A percentile compares a stretch with the other conserved stretches of the same genome.
These are phyloP conservation scores for Colletotrichum tropicicola DNA, from an alignment of 2,329 filamentous ascomycete species.

Conservation along the genomic window DNA sequence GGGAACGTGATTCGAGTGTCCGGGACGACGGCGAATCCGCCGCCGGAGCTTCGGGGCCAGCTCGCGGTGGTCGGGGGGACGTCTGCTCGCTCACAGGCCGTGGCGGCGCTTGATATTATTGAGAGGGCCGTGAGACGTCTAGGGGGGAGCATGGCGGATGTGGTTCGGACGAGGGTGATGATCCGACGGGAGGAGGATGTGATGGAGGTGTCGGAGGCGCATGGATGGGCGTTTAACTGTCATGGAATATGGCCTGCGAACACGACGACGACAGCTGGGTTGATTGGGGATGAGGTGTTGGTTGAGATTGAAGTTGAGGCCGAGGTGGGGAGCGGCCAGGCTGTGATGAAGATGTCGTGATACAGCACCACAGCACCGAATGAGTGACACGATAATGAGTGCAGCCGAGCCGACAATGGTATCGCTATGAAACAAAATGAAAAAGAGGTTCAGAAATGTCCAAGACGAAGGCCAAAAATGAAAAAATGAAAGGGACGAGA, in stretches of 20 bases:
- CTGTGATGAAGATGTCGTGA: not conserved
- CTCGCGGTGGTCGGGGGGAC: not conserved
- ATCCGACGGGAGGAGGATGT: conserved; percentile 13
- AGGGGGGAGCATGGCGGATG: conserved; percentile 14
- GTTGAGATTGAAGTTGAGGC: conserved; percentile 19
- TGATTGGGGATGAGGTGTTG: conserved; percentile 5
- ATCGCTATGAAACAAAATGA: not conserved
- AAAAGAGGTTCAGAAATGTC: not conserved
- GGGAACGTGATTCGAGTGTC: not conserved
- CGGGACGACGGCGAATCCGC: conserved; percentile 16
- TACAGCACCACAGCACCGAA: too few species aligned
- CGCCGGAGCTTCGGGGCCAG: not conserved
- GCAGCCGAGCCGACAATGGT: too few species aligned
- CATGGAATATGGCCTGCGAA: conserved; percentile 1
- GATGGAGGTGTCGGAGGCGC: not conserved
- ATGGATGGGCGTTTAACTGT: conserved; percentile 13
- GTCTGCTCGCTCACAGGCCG: conserved; percentile 14
- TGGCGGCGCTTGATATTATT: conserved; percentile 5
- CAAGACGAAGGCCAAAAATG: not conserved
- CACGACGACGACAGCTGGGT: not conserved
- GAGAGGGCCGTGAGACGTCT: not conserved
- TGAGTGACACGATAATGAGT: too few species aligned
- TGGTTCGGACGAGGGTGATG: conserved; percentile 24
- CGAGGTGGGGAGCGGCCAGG: not conserved
- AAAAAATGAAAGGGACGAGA: conserved; percentile 30